phyloP scores from a whole-genome alignment of 306 rosid species.

The Corylus avellana region DNA sequence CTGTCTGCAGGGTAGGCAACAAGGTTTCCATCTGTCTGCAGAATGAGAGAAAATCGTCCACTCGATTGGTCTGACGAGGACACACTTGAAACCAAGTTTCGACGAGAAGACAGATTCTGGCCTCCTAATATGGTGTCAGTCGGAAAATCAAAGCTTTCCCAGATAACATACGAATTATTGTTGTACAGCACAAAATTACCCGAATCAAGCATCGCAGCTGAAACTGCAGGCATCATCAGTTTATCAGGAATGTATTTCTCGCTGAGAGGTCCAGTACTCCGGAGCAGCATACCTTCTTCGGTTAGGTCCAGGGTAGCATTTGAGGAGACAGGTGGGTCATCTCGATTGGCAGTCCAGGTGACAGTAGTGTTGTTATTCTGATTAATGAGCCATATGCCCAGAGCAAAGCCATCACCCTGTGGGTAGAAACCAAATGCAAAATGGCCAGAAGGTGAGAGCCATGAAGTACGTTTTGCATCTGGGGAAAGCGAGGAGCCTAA shows the following conservation, averaged over 20 bases:
- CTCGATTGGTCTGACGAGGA: not conserved
- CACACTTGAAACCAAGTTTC: not conserved
- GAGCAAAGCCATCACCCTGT: not conserved
- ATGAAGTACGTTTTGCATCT: not conserved
- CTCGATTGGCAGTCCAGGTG: constrained; percentile 1
- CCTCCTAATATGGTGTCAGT: not conserved
- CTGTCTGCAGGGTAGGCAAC: not conserved
- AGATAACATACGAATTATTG: not conserved
- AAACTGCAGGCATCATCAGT: not conserved
- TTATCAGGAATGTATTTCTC: not conserved
- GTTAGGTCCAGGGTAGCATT: not conserved
- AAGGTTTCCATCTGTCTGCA: not conserved
- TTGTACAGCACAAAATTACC: not conserved
- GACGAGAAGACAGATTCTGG: not conserved
- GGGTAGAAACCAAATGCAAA: not conserved
- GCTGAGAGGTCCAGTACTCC: not conserved
- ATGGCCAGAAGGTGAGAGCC: not conserved
- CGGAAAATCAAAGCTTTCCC: not conserved
- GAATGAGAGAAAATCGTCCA: not conserved
- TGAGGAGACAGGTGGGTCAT: not conserved
- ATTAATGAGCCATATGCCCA: not conserved
- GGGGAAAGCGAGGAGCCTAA: not conserved
- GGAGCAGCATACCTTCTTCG: not conserved
- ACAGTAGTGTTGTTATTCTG: not conserved
- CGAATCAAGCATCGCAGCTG: not conserved